phyloP scores from a whole-genome alignment of 2,329 filamentous ascomycete species.

The Aureobasidium namibiae region DNA sequence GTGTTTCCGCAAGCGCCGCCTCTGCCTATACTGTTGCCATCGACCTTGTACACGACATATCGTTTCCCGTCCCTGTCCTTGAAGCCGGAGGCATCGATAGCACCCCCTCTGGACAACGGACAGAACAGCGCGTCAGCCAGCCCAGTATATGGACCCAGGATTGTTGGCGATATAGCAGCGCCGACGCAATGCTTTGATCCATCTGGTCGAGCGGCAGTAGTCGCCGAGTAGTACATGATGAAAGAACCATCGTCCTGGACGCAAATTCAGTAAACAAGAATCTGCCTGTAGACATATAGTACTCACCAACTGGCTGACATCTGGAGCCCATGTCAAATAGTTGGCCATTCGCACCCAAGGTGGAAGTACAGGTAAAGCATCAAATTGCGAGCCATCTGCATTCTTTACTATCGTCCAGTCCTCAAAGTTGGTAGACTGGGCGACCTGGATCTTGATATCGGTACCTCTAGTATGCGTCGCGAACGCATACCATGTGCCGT shows the following conservation, averaged over 20 bases:
- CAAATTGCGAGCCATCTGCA: slow-evolving; percentile 28
- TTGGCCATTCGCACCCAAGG: slow-evolving; percentile 45
- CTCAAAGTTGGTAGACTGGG: slow-evolving; percentile 40
- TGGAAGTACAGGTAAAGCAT: slow-evolving; percentile 46
- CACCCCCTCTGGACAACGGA: slow-evolving; percentile 22
- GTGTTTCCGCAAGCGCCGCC: slow-evolving; percentile 23
- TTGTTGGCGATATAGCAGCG: slow-evolving; percentile 19
- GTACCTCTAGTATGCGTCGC: slow-evolving; percentile 35
- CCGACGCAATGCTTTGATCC: slow-evolving; percentile 24
- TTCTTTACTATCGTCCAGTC: slow-evolving; percentile 42
- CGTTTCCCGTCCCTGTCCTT: slow-evolving; percentile 21
- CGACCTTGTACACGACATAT: slow-evolving; percentile 25
- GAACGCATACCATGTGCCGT: slow-evolving; percentile 51
- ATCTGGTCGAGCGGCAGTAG: slow-evolving; percentile 16
- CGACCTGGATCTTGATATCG: slow-evolving; percentile 45
- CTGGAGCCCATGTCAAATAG: slow-evolving; percentile 53
- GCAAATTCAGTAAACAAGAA: neutral
- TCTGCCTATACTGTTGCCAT: slow-evolving; percentile 22
- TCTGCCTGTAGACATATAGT: neutral
- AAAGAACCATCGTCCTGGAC: slow-evolving; percentile 20
- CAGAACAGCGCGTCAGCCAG: slow-evolving; percentile 20
- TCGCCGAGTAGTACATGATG: slow-evolving; percentile 26
- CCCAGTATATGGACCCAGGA: slow-evolving; percentile 22
- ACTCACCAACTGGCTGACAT: slow-evolving; percentile 41
- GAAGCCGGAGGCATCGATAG: slow-evolving; percentile 24